These are phyloP conservation scores for Flammula alnicola DNA, from an alignment of 1,284 basidiomycete species.

Conservation along the genomic window DNA sequence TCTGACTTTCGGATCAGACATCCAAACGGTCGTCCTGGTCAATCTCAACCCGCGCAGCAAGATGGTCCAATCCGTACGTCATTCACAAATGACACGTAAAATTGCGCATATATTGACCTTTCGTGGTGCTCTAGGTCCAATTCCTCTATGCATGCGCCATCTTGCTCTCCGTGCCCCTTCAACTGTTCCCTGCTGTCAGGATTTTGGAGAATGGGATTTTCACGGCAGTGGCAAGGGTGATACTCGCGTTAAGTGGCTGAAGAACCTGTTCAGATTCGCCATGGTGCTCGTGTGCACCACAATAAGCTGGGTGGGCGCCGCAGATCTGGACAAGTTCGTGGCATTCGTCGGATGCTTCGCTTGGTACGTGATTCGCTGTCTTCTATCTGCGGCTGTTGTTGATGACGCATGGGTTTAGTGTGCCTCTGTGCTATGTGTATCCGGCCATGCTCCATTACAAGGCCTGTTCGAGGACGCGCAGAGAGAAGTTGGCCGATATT, in stretches of 20 bases:
- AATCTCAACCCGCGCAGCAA: conserved; percentile 88
- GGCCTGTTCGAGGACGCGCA: conserved; percentile 79
- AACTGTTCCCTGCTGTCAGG: conserved; percentile 96
- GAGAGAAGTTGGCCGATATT: conserved; percentile 77
- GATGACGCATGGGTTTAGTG: conserved; percentile 54
- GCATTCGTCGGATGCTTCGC: conserved; percentile 93
- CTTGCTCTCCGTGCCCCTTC: conserved; percentile 91
- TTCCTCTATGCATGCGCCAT: conserved; percentile 94
- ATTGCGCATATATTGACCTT: neutral
- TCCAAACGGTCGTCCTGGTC: conserved; percentile 94
- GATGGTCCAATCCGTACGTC: conserved; percentile 84
- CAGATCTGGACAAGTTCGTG: conserved; percentile 97
- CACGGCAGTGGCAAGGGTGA: conserved; percentile 82
- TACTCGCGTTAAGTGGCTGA: conserved; percentile 81
- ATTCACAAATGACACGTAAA: neutral
- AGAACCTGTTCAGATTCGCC: conserved; percentile 87
- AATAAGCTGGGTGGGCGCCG: conserved; percentile 85
- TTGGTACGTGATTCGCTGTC: conserved; percentile 65
- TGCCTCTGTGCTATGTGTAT: conserved; percentile 94
- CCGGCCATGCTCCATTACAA: conserved; percentile 94
- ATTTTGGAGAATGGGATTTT: conserved; percentile 99
- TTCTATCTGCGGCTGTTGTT: conserved; percentile 1
- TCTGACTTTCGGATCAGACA: conserved; percentile 84
- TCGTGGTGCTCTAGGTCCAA: conserved; percentile 55
- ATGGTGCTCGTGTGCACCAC: conserved; percentile 79